Base-by-base conservation (phyloP, 345 rosid genomes). In the Leavenworthia alabamica region DNA sequence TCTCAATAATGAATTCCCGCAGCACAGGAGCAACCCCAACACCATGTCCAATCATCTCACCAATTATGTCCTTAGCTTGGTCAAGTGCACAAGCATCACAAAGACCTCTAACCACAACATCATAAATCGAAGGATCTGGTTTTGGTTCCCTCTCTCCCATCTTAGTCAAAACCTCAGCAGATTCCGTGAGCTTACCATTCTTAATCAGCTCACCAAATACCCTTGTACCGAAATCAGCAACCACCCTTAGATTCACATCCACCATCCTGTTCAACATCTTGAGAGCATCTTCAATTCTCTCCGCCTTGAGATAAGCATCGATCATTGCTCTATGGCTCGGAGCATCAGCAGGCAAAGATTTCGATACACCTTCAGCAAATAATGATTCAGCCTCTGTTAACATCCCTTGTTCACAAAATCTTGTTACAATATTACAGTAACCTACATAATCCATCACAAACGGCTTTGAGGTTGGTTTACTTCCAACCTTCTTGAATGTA, bases 71-170 rank as follows among this genome's bases (percentile, higher is more conserved):
- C 72, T 68, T 67, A 67, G 77, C 83, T 60, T 45, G 17, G 48
- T 54, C 96, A 52, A 88, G 73, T 70, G 81, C 84, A 72, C 67
- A 79, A 64, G 74, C 87, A 70, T 79, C 67, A 63, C 91, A 87
- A 24, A 94, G 86, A 36, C 96, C 96, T 64, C 88, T 79, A 53
- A 86, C 79, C 62, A 94, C 95, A 42, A 83, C 85, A 77, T 86
- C 96, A 73, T 87, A 94, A 37, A 91, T 62, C 8, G 81, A 59
- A 33, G 85, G 76, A 63, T 94, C 99, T 9, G 99, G 97, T 73
- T 94, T 94, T 43, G 95, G 95, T 64, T 93, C 97, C 75, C 68
- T 86, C 73, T 81, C 88, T 22, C 96, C 89, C 97, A 94, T 94
- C 75, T 83, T 85, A 17, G 75, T 77, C 86, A 94, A 73, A 73